Evolutionary conservation across 345 rosid species (phyloP).

Genomic region (Laguncularia racemosa): DNA sequence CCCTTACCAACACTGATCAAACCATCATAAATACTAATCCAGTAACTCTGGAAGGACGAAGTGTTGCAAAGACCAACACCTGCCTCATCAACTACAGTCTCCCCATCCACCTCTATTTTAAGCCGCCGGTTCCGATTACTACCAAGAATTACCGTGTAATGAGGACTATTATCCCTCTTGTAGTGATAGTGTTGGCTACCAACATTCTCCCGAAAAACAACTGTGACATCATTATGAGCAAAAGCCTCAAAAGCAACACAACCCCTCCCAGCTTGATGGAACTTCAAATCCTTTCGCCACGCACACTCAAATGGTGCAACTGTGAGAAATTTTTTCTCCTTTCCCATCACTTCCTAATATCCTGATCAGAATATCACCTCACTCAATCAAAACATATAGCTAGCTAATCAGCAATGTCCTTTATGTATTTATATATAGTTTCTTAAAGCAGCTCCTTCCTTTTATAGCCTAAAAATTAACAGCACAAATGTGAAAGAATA

Average conservation of each 20-base stretch:
- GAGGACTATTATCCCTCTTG: constrained; percentile 86
- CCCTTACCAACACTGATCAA: constrained; percentile 84
- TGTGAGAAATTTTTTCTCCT: constrained; percentile 64
- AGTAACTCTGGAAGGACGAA: constrained; percentile 76
- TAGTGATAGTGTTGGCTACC: constrained; percentile 94
- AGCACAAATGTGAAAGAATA: too few relatives aligned
- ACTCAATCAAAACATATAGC: too few relatives aligned
- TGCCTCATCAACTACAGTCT: constrained; percentile 70
- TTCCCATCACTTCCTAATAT: constrained; percentile 7
- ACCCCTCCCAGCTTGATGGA: constrained; percentile 87
- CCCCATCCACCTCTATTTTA: constrained; percentile 91
- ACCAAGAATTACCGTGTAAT: constrained; percentile 91
- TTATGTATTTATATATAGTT: too few relatives aligned
- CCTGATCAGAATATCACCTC: too few relatives aligned
- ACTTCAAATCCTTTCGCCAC: constrained; percentile 90
- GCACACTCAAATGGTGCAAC: constrained; percentile 99
- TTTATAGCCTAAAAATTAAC: too few relatives aligned
- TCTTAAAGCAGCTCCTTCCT: too few relatives aligned
- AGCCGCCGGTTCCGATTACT: constrained; percentile 83
- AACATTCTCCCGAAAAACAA: constrained; percentile 88
- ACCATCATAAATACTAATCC: constrained; percentile 94
- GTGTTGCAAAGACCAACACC: constrained; percentile 75
- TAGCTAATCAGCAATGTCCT: background rate
- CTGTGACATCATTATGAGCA: constrained; percentile 90
- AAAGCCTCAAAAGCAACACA: constrained; percentile 94